Conservation (phyloP, 805 yeast genomes). For the Ogataea glucozyma region DNA sequence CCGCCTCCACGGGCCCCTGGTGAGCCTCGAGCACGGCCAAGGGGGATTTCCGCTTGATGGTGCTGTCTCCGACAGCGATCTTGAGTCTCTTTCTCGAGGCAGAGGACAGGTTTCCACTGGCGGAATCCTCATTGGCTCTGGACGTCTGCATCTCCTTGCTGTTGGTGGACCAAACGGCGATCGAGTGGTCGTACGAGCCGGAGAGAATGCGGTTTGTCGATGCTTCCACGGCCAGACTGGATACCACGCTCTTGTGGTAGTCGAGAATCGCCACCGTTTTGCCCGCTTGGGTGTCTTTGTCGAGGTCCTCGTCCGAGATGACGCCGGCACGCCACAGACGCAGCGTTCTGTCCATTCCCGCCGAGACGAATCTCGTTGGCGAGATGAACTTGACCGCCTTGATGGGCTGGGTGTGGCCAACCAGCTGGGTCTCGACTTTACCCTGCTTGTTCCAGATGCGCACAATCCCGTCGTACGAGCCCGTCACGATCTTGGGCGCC, state of each 20-base stretch:
- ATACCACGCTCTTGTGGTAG: slow-evolving; percentile 90
- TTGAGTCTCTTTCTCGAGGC: slow-evolving; percentile 88
- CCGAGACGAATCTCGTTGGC: slow-evolving; percentile 74
- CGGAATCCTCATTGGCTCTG: slow-evolving; percentile 43
- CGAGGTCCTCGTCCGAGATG: slow-evolving; percentile 44
- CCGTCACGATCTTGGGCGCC: slow-evolving; percentile 70
- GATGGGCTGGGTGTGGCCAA: slow-evolving; percentile 88
- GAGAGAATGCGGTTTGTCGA: slow-evolving; percentile 67
- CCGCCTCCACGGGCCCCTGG: slow-evolving; percentile 82
- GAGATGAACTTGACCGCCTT: slow-evolving; percentile 80
- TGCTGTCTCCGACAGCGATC: slow-evolving; percentile 72
- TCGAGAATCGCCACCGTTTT: slow-evolving; percentile 81
- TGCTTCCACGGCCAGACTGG: slow-evolving; percentile 61
- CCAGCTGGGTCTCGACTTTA: slow-evolving; percentile 71
- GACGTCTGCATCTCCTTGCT: slow-evolving; percentile 77
- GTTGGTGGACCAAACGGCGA: slow-evolving; percentile 88
- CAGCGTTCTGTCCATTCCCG: slow-evolving; percentile 85
- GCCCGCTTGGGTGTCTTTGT: slow-evolving; percentile 49
- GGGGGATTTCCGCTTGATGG: slow-evolving; percentile 80
- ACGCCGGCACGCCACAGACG: slow-evolving; percentile 80
- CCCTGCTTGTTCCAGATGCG: slow-evolving; percentile 87
- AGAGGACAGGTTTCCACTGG: slow-evolving; percentile 56
- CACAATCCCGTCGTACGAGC: slow-evolving; percentile 93
- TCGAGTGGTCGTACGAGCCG: slow-evolving; percentile 75
- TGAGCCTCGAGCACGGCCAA: slow-evolving; percentile 79